Conservation (phyloP, 2,329 filamentous ascomycete species). For the Exutisphaerella laricina region DNA sequence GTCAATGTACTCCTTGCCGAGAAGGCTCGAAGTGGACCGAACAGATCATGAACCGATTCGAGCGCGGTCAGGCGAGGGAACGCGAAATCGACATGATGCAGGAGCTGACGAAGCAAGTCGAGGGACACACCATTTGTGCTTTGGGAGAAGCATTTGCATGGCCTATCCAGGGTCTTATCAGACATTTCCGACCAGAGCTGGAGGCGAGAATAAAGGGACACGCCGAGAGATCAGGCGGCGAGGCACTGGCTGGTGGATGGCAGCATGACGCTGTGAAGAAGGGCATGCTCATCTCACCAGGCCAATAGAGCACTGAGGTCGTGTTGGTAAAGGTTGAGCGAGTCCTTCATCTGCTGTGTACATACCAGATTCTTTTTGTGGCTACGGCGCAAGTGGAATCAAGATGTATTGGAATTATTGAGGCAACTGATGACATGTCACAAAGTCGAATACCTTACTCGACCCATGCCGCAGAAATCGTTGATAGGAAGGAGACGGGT, state of each 20-base stretch:
- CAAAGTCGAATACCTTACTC: too few species aligned
- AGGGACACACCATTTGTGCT: conserved; percentile 98
- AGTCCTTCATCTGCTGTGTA: neutral
- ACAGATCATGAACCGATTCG: conserved; percentile 97
- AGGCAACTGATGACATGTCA: too few species aligned
- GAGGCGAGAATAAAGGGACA: conserved; percentile 85
- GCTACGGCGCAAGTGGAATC: conserved; percentile 4
- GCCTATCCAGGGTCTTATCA: conserved; percentile 96
- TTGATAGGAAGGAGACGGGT: too few species aligned
- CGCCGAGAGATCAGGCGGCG: conserved; percentile 64
- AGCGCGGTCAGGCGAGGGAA: conserved; percentile 79
- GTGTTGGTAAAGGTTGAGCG: conserved; percentile 3
- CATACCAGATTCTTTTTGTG: conserved; percentile 9
- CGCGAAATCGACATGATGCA: conserved; percentile 99
- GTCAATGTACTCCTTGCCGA: conserved; percentile 98
- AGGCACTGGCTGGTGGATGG: conserved; percentile 84
- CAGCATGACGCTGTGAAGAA: conserved; percentile 65
- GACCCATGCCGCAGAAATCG: too few species aligned
- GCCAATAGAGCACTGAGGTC: conserved; percentile 59
- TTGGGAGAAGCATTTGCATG: conserved; percentile 97
- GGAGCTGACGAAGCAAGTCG: conserved; percentile 98
- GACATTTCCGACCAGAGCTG: conserved; percentile 94
- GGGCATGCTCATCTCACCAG: conserved; percentile 81
- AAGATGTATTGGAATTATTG: too few species aligned
- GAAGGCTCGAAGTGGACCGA: conserved; percentile 99